Evolutionary conservation across 345 rosid genomes (phyloP), one percentile per base, ranked within the genome.

Genomic region (Camelina sativa): DNA sequence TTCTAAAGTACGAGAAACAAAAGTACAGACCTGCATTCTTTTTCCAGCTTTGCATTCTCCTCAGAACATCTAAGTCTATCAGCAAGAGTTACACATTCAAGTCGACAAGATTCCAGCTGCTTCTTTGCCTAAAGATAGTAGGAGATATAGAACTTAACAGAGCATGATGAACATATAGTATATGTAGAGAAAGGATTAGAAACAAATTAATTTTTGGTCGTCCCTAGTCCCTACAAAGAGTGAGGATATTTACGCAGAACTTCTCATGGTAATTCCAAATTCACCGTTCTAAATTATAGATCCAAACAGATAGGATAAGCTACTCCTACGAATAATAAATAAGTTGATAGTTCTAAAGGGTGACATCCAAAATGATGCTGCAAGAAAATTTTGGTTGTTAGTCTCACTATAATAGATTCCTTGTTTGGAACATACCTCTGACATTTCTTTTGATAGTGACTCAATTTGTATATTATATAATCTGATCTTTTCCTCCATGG

Each of bases 401-500:
- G 12, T 51, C 22, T 46, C 54, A 56, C 44, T 65, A 35, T 32
- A 50, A 40, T 32, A 72, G 56, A 30, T 77, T 65, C 19, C 40
- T 65, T 17, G 54, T 59, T 72, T 44, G 37, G 16, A 46, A 69
- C 85, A 62, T 80, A 88, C 98, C 91, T 88, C 86, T 55, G 79
- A 79, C 50, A 86, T 65, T 76, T 75, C 81, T 75, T 80, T 80
- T 40, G 86, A 77, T 67, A 91, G 62, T 68, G 84, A 80, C 63
- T 43, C 59, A 28, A 78, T 75, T 81, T 90, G 88, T 20, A 74
- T 69, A 56, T 75, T 77, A 57, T 78, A 72, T 38, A 72, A 71
- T 55, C 77, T 82, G 67, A 83, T 75, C 71, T 86, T 86, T 83
- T 89, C 91, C 74, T 89, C 89, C 53, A 87, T 80, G 52, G 90